Conservation (phyloP, 768 basidiomycete genomes). For the Naematelia aurantialba region DNA sequence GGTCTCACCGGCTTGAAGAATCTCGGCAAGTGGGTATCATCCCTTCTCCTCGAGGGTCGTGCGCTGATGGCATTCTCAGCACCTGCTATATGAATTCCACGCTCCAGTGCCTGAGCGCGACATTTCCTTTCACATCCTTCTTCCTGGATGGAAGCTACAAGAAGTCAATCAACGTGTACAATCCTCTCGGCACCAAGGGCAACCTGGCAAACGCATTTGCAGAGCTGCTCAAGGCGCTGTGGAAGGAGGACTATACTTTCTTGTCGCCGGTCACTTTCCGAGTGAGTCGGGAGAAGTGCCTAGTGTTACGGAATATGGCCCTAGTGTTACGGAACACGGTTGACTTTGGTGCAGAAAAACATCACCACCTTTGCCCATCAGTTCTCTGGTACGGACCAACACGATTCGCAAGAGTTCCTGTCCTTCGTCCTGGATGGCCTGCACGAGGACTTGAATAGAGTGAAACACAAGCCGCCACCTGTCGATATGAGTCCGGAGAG, state of each 20-base stretch:
- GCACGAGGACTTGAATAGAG: constrained; percentile 80
- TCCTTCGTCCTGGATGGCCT: constrained; percentile 88
- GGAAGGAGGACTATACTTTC: constrained; percentile 79
- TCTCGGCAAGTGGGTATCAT: constrained; percentile 53
- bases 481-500: constrained; percentile 66
- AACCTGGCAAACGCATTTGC: constrained; percentile 76
- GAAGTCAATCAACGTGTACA: constrained; percentile 66
- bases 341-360: constrained; percentile 55
- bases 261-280: constrained; percentile 78
- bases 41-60: not conserved
- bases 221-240: constrained; percentile 75
- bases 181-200: constrained; percentile 84
- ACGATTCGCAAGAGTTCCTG: constrained; percentile 96
- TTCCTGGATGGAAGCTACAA: constrained; percentile 60
- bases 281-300: constrained; percentile 54
- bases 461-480: constrained; percentile 66
- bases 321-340: too few relatives aligned
- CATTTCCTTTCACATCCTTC: constrained; percentile 85
- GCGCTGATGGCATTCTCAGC: constrained; percentile 57
- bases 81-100: constrained; percentile 99
- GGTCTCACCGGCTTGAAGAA: constrained; percentile 87
- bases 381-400: constrained; percentile 83
- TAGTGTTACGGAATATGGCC: not conserved
- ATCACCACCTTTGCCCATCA: constrained; percentile 63
- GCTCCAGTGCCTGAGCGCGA: constrained; percentile 91